Conservation (phyloP, 176 grass and related monocot genomes). For the Stipa capillata region DNA sequence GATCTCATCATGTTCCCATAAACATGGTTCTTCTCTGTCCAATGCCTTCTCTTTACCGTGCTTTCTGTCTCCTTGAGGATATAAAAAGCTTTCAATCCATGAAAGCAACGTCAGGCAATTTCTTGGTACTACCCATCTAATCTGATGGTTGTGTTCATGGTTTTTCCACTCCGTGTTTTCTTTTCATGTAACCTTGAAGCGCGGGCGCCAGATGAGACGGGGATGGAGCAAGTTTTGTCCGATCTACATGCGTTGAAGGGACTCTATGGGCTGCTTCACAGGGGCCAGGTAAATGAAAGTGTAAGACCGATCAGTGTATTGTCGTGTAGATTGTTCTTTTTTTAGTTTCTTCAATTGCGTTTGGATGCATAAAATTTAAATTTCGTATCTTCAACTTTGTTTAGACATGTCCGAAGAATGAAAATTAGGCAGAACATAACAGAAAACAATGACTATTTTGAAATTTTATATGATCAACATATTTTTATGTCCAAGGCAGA, state of each 20-base stretch:
- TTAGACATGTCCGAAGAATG: too few relatives aligned
- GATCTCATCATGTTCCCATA: background rate
- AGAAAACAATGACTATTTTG: background rate
- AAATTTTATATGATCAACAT: too few relatives aligned
- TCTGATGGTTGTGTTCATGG: background rate
- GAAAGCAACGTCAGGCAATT: background rate
- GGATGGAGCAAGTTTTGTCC: conserved; percentile 25
- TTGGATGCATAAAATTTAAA: background rate
- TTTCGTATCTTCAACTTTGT: background rate
- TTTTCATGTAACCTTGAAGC: background rate
- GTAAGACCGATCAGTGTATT: background rate
- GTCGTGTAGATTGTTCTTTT: background rate
- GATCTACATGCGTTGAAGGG: conserved; percentile 52
- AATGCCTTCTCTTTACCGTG: too few relatives aligned
- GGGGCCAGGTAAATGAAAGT: background rate
- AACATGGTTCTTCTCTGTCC: background rate
- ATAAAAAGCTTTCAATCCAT: background rate
- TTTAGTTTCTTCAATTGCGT: background rate
- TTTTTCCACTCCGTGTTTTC: background rate
- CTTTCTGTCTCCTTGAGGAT: background rate
- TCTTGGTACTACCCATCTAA: background rate
- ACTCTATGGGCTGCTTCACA: conserved; percentile 53
- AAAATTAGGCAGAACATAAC: background rate
- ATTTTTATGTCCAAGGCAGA: too few relatives aligned
- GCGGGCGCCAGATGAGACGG: conserved; percentile 7